Evolutionary conservation across 225 moss, liverwort and hornwort genomes (phyloP), one percentile per base, ranked within the genome.

Genomic region (Marchantia paleacea): DNA sequence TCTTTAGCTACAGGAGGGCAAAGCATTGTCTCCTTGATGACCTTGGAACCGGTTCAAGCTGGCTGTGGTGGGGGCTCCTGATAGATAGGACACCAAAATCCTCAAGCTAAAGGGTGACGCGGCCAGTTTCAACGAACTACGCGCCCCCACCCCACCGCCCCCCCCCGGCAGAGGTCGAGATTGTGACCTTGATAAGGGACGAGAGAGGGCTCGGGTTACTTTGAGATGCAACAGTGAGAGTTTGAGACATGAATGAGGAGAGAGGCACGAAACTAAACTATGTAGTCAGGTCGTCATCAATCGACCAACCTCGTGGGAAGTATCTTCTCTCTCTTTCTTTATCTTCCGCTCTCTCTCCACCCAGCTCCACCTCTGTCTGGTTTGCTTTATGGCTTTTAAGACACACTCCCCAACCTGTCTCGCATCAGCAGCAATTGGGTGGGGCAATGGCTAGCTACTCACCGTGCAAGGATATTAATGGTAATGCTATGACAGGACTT

Each of bases 391-490:
- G 67, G 67, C 67, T 29, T 29, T 67, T 26, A 26, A 67, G 67
- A 22, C 7, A 26, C 8, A 3, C 11, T 67, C 67, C 28, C 12
- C 15, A 26, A 26, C 67, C 67, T 67, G 28, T 26, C 67, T 30
- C 26, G 25, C 26, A 67, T 19, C 57, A 67, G 26, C 67, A 67
- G 67, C 67, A 29, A 67, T 67, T 61, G 29, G 39, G 25, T 67
- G 67, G 67, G 67, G 28, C 67, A 29, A 67, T 29, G 25, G 67
- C 67, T 67, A 67, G 67, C 67, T 67, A 67, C 29, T 15, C 9
- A 39, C 25, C 67, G 25, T 30, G 29, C 3, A 67, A 67, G 26
- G 10, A 29, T 67, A 67, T 67, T 67, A 26, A 67, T 67, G 26
- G 67, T 9, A 67, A 10, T 6, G 8, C 67, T 67, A 67, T 30